Evolutionary conservation across 345 rosid genomes (phyloP).

Genomic region (Cardamine chenopodiifolia): DNA sequence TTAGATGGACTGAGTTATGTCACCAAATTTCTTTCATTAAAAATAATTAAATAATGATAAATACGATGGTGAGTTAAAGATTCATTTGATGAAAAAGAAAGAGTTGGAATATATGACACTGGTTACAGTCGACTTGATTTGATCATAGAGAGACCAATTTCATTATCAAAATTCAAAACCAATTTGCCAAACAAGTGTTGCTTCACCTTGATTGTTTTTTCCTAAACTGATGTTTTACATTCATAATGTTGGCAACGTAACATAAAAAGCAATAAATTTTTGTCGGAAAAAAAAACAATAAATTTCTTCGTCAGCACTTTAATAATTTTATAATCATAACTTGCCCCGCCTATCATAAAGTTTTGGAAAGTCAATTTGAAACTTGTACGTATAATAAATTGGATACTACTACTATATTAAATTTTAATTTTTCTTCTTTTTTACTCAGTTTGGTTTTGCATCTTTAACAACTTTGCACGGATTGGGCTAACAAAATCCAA

Average conservation of each 20-base stretch:
- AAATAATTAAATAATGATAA: neutral
- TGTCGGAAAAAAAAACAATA: slow-evolving; percentile 31
- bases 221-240: neutral
- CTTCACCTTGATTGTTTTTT: neutral
- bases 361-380: slow-evolving; percentile 23
- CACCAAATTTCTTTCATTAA: slow-evolving; percentile 15
- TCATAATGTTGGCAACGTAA: slow-evolving; percentile 26
- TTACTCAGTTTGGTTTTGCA: neutral
- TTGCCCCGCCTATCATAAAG: slow-evolving; percentile 22
- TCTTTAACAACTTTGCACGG: neutral
- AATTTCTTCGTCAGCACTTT: slow-evolving; percentile 2
- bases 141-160: slow-evolving; percentile 3
- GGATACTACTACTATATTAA: neutral
- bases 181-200: slow-evolving; percentile 3
- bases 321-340: neutral
- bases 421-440: no score
- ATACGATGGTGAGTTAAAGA: neutral
- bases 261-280: slow-evolving; percentile 27
- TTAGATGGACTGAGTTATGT: slow-evolving; percentile 27
- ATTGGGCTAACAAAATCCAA: neutral
- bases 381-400: neutral
- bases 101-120: neutral
- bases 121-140: slow-evolving; percentile 4
- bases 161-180: neutral
- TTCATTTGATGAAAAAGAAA: neutral